Conservation (phyloP, 306 rosid genomes). For the Albizia julibrissin region DNA sequence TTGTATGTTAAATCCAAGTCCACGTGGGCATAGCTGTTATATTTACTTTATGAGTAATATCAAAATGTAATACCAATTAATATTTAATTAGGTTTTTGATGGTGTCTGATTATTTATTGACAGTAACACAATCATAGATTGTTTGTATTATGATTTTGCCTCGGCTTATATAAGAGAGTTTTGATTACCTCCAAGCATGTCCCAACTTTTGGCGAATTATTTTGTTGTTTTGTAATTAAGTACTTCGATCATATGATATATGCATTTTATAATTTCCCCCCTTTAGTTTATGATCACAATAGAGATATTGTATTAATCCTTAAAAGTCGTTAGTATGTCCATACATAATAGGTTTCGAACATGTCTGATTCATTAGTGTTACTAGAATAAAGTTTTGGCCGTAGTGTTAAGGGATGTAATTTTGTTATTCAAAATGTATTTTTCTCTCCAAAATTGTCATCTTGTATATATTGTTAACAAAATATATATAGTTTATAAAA, state of each 20-base stretch:
- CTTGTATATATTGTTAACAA: not conserved
- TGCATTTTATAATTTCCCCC: not conserved
- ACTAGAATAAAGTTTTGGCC: not conserved
- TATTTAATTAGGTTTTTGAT: not conserved
- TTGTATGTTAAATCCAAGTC: constrained; percentile 22
- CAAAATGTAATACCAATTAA: not conserved
- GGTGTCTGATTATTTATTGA: not conserved
- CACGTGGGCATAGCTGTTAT: constrained; percentile 27
- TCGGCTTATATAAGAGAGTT: not conserved
- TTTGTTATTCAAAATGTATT: not conserved
- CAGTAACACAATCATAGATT: constrained; percentile 5
- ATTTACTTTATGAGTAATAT: not conserved
- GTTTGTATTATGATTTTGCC: not conserved
- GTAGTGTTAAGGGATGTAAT: not conserved
- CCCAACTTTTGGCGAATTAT: not conserved
- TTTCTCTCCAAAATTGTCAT: not conserved
- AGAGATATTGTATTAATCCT: not conserved
- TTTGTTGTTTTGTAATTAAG: not conserved
- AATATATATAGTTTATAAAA: not conserved
- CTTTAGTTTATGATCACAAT: not conserved
- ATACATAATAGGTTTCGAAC: not conserved
- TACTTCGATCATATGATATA: no score
- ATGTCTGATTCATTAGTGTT: not conserved
- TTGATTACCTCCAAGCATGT: not conserved
- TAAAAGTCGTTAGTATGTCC: not conserved